These are phyloP conservation scores for Phoma sp. DNA, from an alignment of 2,329 filamentous ascomycete genomes.

Conservation along the genomic window DNA sequence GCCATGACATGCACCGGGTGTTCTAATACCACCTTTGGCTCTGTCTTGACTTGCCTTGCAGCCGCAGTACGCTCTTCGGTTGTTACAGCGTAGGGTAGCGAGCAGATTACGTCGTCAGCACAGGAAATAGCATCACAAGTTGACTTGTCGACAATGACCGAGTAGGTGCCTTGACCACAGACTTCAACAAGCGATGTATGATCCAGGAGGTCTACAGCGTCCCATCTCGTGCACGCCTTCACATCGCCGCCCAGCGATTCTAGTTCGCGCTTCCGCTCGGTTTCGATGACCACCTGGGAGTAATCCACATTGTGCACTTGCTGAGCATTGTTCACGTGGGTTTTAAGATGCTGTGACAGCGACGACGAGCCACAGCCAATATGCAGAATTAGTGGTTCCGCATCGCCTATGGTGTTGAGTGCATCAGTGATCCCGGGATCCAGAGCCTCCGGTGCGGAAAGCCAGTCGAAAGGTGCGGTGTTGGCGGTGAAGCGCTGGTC, in stretches of 20 bases:
- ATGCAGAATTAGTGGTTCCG: constrained; percentile 41
- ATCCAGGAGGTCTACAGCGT: constrained; percentile 46
- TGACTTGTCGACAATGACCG: constrained; percentile 49
- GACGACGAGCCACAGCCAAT: constrained; percentile 51
- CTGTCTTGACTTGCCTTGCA: constrained; percentile 1
- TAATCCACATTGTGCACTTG: constrained; percentile 52
- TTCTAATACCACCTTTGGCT: constrained; percentile 25
- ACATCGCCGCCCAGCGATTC: not conserved
- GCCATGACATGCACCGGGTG: constrained; percentile 51
- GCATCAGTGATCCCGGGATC: constrained; percentile 39
- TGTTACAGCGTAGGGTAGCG: constrained; percentile 39
- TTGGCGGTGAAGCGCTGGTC: constrained; percentile 46
- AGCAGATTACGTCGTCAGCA: constrained; percentile 41
- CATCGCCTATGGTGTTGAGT: constrained; percentile 19
- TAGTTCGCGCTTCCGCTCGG: constrained; percentile 39
- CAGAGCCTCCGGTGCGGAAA: constrained; percentile 40
- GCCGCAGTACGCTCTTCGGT: constrained; percentile 9
- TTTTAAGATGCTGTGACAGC: constrained; percentile 47
- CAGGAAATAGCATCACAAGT: constrained; percentile 50
- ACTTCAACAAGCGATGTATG: constrained; percentile 36
- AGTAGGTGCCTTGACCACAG: constrained; percentile 36
- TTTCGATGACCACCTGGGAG: constrained; percentile 44
- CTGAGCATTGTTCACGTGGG: constrained; percentile 35
- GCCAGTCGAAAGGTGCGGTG: constrained; percentile 49
- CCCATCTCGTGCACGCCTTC: constrained; percentile 42